Percentiles rank a stretch among this genome's conserved stretches.
Conservation (phyloP, 2,329 filamentous ascomycete species). For the Ophiosphaerella herpotricha region DNA sequence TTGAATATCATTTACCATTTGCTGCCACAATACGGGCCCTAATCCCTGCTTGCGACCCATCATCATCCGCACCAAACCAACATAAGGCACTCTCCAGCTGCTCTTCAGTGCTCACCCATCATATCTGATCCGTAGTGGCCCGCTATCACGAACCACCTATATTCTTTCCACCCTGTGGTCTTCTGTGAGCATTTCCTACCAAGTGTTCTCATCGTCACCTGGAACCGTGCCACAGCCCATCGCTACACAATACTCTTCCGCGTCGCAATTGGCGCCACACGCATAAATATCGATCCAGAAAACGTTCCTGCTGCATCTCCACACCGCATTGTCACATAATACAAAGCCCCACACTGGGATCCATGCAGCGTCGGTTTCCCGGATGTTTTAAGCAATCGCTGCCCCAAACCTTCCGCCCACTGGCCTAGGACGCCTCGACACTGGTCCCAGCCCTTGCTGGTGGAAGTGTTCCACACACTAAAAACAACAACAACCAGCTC, state of each 20-base stretch:
- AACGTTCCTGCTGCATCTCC: constrained; percentile 30
- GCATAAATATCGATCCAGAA: constrained; percentile 22
- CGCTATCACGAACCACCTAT: constrained; percentile 2
- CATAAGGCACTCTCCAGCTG: constrained; percentile 38
- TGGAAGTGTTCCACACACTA: constrained; percentile 35
- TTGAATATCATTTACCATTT: constrained; percentile 43
- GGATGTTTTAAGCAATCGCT: constrained; percentile 28
- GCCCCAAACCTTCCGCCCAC: constrained; percentile 13
- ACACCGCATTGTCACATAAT: constrained; percentile 39
- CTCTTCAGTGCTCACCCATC: constrained; percentile 35
- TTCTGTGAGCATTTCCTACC: constrained; percentile 12
- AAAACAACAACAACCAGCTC: constrained; percentile 6
- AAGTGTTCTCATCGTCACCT: constrained; percentile 11
- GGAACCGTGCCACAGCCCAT: constrained; percentile 28
- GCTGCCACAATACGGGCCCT: constrained; percentile 35
- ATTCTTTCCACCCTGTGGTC: constrained; percentile 3
- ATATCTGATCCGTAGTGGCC: constrained; percentile 24
- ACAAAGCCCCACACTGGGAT: constrained; percentile 27
- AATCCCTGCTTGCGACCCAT: constrained; percentile 39
- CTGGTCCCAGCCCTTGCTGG: constrained; percentile 41
- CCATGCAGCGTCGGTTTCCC: constrained; percentile 38
- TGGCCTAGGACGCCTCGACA: constrained; percentile 21
- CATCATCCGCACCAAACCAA: constrained; percentile 34
- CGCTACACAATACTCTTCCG: constrained; percentile 25
- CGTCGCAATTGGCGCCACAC: constrained; percentile 27